Percentiles rank a stretch among this genome's conserved stretches.
These are phyloP conservation scores for Monosporascus sp. DNA, from an alignment of 2,329 filamentous ascomycete genomes.

Conservation along the genomic window DNA sequence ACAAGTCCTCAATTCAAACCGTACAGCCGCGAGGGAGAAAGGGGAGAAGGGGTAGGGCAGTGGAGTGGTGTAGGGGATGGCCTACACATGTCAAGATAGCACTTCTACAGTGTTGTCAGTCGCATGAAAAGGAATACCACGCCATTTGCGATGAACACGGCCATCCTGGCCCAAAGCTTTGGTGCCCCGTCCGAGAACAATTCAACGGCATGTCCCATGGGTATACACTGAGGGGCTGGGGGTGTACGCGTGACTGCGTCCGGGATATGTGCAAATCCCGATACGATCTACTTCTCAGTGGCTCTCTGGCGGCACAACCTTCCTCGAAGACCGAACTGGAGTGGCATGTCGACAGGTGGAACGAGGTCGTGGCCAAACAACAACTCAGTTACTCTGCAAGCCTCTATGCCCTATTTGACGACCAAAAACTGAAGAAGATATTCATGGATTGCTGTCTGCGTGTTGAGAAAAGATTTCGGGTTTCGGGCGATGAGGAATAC, in stretches of 20 bases:
- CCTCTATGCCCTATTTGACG: background rate
- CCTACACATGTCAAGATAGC: background rate
- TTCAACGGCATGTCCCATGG: background rate
- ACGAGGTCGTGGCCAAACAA: background rate
- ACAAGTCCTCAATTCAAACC: background rate
- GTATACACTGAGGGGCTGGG: background rate
- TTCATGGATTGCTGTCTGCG: background rate
- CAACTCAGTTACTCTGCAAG: background rate
- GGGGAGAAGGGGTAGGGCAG: background rate
- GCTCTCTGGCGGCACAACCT: background rate
- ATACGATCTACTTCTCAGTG: background rate
- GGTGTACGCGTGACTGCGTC: background rate
- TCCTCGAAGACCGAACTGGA: background rate
- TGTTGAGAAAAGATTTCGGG: background rate
- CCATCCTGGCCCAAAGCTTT: background rate
- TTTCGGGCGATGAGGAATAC: background rate
- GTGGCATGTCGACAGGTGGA: background rate
- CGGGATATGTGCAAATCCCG: background rate
- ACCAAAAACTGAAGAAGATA: background rate
- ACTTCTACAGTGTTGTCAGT: background rate
- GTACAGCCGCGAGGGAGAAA: background rate
- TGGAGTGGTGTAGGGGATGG: background rate
- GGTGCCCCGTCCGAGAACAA: background rate
- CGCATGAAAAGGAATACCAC: background rate
- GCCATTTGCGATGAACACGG: background rate